These are phyloP conservation scores for Ascochyta fabae DNA, from an alignment of 2,329 filamentous ascomycete species.

Conservation along the genomic window DNA sequence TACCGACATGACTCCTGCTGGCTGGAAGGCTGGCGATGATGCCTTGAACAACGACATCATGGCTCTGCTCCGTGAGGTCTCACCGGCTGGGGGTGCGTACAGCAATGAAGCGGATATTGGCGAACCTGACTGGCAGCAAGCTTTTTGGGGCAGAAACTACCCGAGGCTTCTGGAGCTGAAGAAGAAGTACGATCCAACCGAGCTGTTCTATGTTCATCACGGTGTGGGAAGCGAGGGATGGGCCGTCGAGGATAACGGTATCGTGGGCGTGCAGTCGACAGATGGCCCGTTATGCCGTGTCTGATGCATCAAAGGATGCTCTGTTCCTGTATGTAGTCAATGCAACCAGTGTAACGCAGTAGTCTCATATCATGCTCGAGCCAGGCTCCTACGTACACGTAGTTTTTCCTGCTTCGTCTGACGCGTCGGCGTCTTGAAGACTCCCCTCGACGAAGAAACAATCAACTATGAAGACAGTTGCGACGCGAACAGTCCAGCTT, in stretches of 20 bases:
- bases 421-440: background rate
- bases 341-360: background rate
- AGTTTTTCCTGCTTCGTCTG: background rate
- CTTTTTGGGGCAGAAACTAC: constrained; percentile 51
- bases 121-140: constrained; percentile 49
- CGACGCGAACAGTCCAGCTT: constrained; percentile 2
- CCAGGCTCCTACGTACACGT: background rate
- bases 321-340: background rate
- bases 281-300: constrained; percentile 39
- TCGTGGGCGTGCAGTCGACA: constrained; percentile 40
- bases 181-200: constrained; percentile 39
- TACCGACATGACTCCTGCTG: constrained; percentile 26
- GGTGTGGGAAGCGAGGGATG: constrained; percentile 43
- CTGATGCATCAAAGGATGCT: constrained; percentile 8
- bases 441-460: no score
- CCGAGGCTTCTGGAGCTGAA: constrained; percentile 35
- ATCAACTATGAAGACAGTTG: background rate
- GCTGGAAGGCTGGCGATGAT: constrained; percentile 30
- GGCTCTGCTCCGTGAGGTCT: constrained; percentile 30
- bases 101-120: constrained; percentile 50
- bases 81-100: constrained; percentile 43
- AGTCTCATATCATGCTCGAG: background rate
- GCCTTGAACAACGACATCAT: constrained; percentile 32
- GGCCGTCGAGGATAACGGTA: constrained; percentile 36
- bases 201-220: constrained; percentile 43